Evolutionary conservation across 345 rosid species (phyloP).

Genomic region (Cardamine chenopodiifolia): DNA sequence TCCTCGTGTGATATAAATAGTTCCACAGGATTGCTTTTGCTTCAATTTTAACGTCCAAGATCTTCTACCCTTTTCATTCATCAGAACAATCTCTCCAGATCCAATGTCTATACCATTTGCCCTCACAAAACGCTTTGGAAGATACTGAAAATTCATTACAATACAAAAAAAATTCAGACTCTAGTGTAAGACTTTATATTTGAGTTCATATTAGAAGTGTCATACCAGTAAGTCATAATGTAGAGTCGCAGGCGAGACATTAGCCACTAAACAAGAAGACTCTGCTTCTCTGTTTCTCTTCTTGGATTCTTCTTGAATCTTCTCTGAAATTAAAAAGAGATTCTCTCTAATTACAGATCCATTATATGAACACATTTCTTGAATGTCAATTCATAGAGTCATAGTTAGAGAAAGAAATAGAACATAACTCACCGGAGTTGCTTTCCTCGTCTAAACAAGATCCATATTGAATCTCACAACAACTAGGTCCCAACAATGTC

Average conservation of each 20-base stretch:
- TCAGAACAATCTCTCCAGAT: slow-evolving; percentile 17
- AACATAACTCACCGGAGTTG: slow-evolving; percentile 18
- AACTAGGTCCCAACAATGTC: slow-evolving; percentile 22
- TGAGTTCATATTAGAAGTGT: not conserved
- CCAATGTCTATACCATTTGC: not conserved
- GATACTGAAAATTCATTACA: not conserved
- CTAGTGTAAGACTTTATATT: not conserved
- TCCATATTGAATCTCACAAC: slow-evolving; percentile 28
- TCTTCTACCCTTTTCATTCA: slow-evolving; percentile 6
- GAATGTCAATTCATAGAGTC: too few relatives aligned
- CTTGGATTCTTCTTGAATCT: slow-evolving; percentile 5
- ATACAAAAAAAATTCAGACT: not conserved
- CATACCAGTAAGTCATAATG: slow-evolving; percentile 12
- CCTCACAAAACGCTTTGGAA: not conserved
- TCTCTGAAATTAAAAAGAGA: not conserved
- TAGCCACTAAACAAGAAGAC: slow-evolving; percentile 7
- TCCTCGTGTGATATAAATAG: not conserved
- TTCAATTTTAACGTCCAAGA: not conserved
- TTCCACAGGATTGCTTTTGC: not conserved
- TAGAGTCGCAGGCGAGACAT: not conserved
- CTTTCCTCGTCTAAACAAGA: not conserved
- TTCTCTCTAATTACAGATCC: not conserved
- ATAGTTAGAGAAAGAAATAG: not conserved
- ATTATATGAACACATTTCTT: not conserved
- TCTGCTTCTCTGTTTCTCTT: not conserved